Conservation (phyloP, 345 rosid genomes). For the Chamaenerion angustifolium region DNA sequence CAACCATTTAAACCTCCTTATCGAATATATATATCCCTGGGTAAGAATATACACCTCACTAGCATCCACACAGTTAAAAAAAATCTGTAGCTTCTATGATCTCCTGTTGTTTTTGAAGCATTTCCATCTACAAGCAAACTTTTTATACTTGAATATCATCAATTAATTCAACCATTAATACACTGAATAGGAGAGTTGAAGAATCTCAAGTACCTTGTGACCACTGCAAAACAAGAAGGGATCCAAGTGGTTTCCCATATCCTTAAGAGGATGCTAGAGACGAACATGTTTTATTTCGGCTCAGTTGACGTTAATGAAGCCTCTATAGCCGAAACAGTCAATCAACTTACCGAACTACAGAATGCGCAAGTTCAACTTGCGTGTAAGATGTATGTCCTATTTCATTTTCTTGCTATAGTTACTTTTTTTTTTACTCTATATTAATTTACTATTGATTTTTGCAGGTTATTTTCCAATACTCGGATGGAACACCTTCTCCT, state of each 20-base stretch:
- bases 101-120: neutral
- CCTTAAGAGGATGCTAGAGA: slow-evolving; percentile 58
- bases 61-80: too few species aligned
- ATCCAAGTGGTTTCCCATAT: slow-evolving; percentile 32
- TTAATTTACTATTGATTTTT: neutral
- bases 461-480: slow-evolving; percentile 44
- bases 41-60: slow-evolving; percentile 23
- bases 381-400: slow-evolving; percentile 32
- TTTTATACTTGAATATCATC: neutral
- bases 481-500: slow-evolving; percentile 48
- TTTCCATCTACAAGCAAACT: neutral
- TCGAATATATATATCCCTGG: slow-evolving; percentile 51
- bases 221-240: slow-evolving; percentile 38
- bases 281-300: slow-evolving; percentile 59
- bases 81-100: too few species aligned
- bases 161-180: slow-evolving; percentile 4
- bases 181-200: slow-evolving; percentile 51
- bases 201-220: slow-evolving; percentile 45
- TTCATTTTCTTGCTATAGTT: neutral
- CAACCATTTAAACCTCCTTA: slow-evolving; percentile 79
- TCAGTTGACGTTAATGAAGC: slow-evolving; percentile 40
- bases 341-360: slow-evolving; percentile 37
- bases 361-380: slow-evolving; percentile 49
- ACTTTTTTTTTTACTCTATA: neutral
- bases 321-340: slow-evolving; percentile 26